Evolutionary conservation across 1,284 basidiomycete genomes (phyloP).

Genomic region (Cryptococcus hybrid): DNA sequence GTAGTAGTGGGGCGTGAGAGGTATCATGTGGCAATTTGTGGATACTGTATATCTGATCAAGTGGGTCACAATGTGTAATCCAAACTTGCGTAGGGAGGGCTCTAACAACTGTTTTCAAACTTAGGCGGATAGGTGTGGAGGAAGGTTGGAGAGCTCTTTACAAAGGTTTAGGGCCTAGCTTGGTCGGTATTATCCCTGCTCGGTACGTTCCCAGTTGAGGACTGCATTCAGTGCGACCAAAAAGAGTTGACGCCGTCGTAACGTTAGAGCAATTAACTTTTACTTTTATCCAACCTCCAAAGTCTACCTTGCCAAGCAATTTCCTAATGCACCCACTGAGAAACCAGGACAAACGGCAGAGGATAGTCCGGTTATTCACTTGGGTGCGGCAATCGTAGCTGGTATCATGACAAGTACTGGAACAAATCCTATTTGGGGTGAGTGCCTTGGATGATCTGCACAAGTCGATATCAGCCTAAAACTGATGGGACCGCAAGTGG

Average conservation of each 20-base stretch:
- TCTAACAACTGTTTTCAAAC: slow-evolving; percentile 3
- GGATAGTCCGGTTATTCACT: slow-evolving; percentile 83
- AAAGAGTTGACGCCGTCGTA: too few species aligned
- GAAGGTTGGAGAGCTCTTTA: slow-evolving; percentile 91
- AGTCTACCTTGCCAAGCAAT: slow-evolving; percentile 75
- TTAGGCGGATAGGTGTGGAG: slow-evolving; percentile 71
- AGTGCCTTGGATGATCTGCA: slow-evolving; percentile 5
- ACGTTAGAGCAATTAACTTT: slow-evolving; percentile 78
- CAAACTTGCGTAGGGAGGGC: background rate
- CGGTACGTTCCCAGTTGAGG: background rate
- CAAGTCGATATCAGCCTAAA: background rate
- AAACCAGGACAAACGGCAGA: slow-evolving; percentile 63
- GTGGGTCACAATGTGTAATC: background rate
- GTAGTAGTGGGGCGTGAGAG: slow-evolving; percentile 48
- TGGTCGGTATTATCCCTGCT: slow-evolving; percentile 93
- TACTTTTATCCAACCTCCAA: slow-evolving; percentile 99
- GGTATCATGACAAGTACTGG: slow-evolving; percentile 80
- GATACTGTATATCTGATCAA: slow-evolving; percentile 77
- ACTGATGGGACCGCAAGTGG: slow-evolving; percentile 55
- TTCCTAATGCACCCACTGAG: slow-evolving; percentile 52
- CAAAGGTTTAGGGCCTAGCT: slow-evolving; percentile 89
- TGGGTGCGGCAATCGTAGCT: slow-evolving; percentile 80
- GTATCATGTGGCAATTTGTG: slow-evolving; percentile 86
- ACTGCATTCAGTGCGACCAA: too few species aligned
- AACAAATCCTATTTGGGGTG: slow-evolving; percentile 92